Evolutionary conservation across 306 rosid species (phyloP), one percentile per base, ranked within the genome.

Genomic region (Vicia villosa): DNA sequence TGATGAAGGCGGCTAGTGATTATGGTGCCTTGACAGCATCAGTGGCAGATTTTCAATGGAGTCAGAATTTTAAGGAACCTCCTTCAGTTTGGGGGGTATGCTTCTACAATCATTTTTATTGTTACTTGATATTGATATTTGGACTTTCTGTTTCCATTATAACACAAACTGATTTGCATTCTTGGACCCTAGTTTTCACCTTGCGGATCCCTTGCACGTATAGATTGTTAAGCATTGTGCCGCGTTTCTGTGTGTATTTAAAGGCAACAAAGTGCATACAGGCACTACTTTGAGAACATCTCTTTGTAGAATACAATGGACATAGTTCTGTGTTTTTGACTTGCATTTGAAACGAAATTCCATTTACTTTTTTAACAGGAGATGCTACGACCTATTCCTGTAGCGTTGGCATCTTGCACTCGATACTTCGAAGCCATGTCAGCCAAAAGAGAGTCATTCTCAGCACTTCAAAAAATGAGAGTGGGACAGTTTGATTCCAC

Each of bases 11-110:
- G 61, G 97, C 97, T 52, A 86, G 99, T 84, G 97, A 88, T 77
- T 94, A 94, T 74, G 97, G 97, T 63, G 96, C 89, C 72, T 83
- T 94, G 88, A 94, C 99, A 38, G 84, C 92, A 69, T 94, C 99
- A 54, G 97, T 91, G 79, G 85, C 89, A 54, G 97, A 94, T 84
- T 91, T 94, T 73, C 96, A 91, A 80, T 94, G 99, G 99, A 94
- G 97, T 79, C 99, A 87, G 83, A 94, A 91, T 73, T 94, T 94
- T 46, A 94, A 88, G 85, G 99, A 91, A 69, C 87, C 97, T 63
- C 97, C 97, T 81, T 81, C 96, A 63, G 98, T 88, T 36, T 90
- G 97, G 98, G 97, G 97, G 90, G 98, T 93, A 88, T 68, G 90
- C 57, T 70, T 68, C 74, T 74, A 59, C 34, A 57, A 42, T 59